phyloP scores from a whole-genome alignment of 306 rosid genomes.

The Castanea crenata region DNA sequence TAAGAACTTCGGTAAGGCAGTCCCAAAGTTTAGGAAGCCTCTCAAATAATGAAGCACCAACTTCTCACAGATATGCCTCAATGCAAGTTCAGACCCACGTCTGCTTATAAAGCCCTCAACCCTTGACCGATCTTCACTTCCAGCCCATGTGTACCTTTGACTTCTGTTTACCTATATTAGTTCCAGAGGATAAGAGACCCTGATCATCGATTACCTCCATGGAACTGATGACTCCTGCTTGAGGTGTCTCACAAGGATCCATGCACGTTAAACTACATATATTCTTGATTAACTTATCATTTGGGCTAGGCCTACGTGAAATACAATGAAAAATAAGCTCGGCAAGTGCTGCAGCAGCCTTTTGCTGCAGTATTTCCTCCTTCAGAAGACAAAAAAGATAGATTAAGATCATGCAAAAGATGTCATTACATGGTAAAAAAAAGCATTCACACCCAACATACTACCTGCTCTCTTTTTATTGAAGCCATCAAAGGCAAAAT shows the following conservation, averaged over 20 bases:
- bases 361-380: conserved; percentile 94
- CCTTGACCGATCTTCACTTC: conserved; percentile 83
- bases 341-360: conserved; percentile 95
- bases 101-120: conserved; percentile 90
- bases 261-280: conserved; percentile 80
- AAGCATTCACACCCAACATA: conserved; percentile 5
- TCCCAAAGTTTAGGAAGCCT: conserved; percentile 98
- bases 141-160: conserved; percentile 67
- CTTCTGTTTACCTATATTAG: conserved; percentile 57
- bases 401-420: conserved; percentile 9
- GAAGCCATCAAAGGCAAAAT: conserved; percentile 98
- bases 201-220: conserved; percentile 83
- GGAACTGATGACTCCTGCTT: conserved; percentile 72
- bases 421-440: neutral
- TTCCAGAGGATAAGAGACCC: conserved; percentile 68
- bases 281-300: conserved; percentile 87
- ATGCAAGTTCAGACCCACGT: conserved; percentile 88
- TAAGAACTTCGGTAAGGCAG: conserved; percentile 90
- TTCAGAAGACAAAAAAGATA: conserved; percentile 34
- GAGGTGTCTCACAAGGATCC: conserved; percentile 96
- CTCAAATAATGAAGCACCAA: conserved; percentile 70
- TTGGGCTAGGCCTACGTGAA: conserved; percentile 84
- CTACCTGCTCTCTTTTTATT: conserved; percentile 91
- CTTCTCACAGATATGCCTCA: conserved; percentile 81
- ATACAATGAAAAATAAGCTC: conserved; percentile 86